phyloP scores from a whole-genome alignment of 805 yeast genomes.

The Candida sithepensis region DNA sequence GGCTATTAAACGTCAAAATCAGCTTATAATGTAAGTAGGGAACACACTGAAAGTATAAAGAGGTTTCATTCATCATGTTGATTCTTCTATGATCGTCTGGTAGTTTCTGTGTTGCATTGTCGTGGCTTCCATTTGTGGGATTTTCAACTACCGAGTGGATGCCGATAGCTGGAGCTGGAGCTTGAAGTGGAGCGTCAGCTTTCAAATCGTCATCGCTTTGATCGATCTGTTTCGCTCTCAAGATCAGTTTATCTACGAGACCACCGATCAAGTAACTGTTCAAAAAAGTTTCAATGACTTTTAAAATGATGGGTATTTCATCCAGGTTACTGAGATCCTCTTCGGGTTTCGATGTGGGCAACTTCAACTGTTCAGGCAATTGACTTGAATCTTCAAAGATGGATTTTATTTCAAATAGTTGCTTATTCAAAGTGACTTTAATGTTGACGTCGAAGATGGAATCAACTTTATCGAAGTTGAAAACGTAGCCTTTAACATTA shows the following conservation, averaged over 20 bases:
- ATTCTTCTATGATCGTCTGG: slow-evolving; percentile 11
- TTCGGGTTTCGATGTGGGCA: too few relatives aligned
- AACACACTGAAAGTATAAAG: slow-evolving; percentile 34
- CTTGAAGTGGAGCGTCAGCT: not conserved
- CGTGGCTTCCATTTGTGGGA: not conserved
- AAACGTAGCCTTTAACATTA: slow-evolving; percentile 26
- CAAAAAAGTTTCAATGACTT: slow-evolving; percentile 32
- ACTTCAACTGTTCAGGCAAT: not conserved
- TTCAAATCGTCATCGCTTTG: slow-evolving; percentile 19
- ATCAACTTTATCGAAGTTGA: slow-evolving; percentile 23
- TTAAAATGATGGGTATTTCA: slow-evolving; percentile 33
- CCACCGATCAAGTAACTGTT: slow-evolving; percentile 35
- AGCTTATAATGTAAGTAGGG: slow-evolving; percentile 31
- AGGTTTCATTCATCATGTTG: slow-evolving; percentile 31
- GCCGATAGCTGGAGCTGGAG: too few relatives aligned
- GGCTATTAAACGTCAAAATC: slow-evolving; percentile 17
- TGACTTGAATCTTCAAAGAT: slow-evolving; percentile 19
- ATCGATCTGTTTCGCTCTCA: slow-evolving; percentile 32
- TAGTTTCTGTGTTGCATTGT: not conserved
- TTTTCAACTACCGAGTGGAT: too few relatives aligned
- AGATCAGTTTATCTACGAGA: slow-evolving; percentile 29
- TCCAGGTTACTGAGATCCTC: slow-evolving; percentile 15
- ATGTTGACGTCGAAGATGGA: slow-evolving; percentile 20
- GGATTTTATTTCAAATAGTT: slow-evolving; percentile 26
- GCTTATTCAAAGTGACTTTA: slow-evolving; percentile 17